These are phyloP conservation scores for Mayamaea pseudoterrestris DNA, from an alignment of 108 stramenopile genomes.

Conservation along the genomic window DNA sequence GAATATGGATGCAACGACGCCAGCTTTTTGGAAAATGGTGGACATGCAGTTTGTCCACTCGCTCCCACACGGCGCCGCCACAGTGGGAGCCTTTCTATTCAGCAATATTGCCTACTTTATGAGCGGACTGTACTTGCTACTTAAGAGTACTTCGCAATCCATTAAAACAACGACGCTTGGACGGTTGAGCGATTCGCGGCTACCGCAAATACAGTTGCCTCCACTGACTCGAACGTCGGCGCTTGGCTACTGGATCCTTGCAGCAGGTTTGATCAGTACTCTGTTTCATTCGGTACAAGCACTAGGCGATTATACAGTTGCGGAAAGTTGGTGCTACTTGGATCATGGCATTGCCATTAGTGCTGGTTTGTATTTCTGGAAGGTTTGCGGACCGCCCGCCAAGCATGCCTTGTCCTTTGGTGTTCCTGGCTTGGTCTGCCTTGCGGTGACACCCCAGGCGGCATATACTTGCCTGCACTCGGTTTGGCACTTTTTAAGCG, in stretches of 20 bases:
- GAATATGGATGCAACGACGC: slow-evolving; percentile 15
- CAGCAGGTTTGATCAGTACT: slow-evolving; percentile 23
- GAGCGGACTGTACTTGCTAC: slow-evolving; percentile 9
- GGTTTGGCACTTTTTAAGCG: slow-evolving; percentile 27
- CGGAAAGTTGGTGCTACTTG: slow-evolving; percentile 24
- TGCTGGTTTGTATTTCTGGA: slow-evolving; percentile 17
- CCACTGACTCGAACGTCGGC: slow-evolving; percentile 10
- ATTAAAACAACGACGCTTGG: too few species aligned
- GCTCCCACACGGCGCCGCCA: not conserved
- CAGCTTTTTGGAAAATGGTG: slow-evolving; percentile 23
- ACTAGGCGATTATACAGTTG: slow-evolving; percentile 16
- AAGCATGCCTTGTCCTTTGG: slow-evolving; percentile 11
- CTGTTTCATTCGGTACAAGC: slow-evolving; percentile 32
- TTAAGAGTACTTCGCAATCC: too few species aligned
- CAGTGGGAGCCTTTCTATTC: slow-evolving; percentile 16
- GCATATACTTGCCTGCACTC: slow-evolving; percentile 28
- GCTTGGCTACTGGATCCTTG: slow-evolving; percentile 14
- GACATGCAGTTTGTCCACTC: slow-evolving; percentile 13
- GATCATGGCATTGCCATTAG: slow-evolving; percentile 34
- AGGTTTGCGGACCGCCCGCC: slow-evolving; percentile 25
- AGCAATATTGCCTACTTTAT: slow-evolving; percentile 24
- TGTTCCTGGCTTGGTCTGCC: slow-evolving; percentile 7
- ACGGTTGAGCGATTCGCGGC: not conserved
- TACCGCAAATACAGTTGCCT: not conserved
- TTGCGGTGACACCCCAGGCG: slow-evolving; percentile 7